Evolutionary conservation across 2,329 filamentous ascomycete species (phyloP).

Genomic region (Macrophomina pseudophaseolina): DNA sequence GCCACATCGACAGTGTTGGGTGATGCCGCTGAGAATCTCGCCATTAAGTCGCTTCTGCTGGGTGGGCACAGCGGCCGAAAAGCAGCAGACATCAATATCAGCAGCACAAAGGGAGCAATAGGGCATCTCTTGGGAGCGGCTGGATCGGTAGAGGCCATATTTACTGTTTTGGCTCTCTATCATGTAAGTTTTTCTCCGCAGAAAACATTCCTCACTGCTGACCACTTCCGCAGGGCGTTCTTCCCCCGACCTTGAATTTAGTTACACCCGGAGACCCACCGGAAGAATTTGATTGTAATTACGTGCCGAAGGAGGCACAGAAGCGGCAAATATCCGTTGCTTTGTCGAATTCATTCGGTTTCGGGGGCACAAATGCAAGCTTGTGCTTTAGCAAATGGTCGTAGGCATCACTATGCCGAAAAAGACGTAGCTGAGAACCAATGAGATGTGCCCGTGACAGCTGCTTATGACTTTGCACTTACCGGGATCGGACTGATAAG

Average conservation of each 20-base stretch:
- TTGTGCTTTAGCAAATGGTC: constrained; percentile 71
- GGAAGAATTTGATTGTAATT: constrained; percentile 78
- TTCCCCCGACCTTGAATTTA: constrained; percentile 89
- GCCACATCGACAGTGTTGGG: constrained; percentile 87
- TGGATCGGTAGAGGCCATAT: constrained; percentile 87
- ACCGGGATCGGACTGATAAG: constrained; percentile 24
- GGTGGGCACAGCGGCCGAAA: constrained; percentile 69
- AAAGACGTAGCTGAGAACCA: not conserved
- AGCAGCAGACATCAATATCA: constrained; percentile 75
- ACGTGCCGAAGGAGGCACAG: constrained; percentile 76
- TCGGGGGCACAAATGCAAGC: constrained; percentile 93
- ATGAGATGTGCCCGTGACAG: constrained; percentile 14
- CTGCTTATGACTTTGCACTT: constrained; percentile 16
- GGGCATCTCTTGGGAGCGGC: constrained; percentile 92
- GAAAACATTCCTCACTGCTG: constrained; percentile 24
- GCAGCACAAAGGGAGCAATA: constrained; percentile 91
- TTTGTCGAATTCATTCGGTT: constrained; percentile 95
- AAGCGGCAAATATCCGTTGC: constrained; percentile 65
- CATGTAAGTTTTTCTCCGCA: constrained; percentile 62
- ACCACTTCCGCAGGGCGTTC: constrained; percentile 61
- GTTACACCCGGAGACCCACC: constrained; percentile 63
- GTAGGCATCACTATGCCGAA: not conserved
- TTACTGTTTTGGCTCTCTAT: constrained; percentile 77
- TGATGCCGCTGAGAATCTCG: constrained; percentile 84
- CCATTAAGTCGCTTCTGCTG: constrained; percentile 78